phyloP scores from a whole-genome alignment of 2,329 filamentous ascomycete genomes.

The Ophiognomonia clavigignenti-juglandacearum region DNA sequence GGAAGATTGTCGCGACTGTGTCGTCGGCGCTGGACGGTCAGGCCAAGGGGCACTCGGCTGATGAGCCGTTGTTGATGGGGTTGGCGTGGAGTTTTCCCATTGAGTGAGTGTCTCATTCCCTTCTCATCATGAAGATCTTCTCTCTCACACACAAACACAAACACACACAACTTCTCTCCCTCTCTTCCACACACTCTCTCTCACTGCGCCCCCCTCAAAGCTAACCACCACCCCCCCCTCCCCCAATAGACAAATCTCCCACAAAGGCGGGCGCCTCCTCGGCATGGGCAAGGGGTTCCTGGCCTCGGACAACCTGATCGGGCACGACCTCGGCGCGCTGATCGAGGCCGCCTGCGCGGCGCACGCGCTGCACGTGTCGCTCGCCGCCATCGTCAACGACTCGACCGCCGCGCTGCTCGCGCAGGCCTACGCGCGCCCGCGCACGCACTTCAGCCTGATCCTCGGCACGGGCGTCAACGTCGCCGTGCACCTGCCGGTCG shows the following conservation, averaged over 20 bases:
- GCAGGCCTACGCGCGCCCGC: conserved; percentile 54
- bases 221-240: neutral
- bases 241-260: conserved; percentile 64
- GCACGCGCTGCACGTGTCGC: conserved; percentile 47
- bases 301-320: conserved; percentile 52
- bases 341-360: conserved; percentile 49
- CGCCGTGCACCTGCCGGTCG: conserved; percentile 58
- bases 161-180: too few species aligned
- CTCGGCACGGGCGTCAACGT: conserved; percentile 65
- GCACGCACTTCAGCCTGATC: conserved; percentile 60
- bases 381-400: conserved; percentile 62
- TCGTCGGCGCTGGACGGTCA: conserved; percentile 35
- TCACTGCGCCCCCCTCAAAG: too few species aligned
- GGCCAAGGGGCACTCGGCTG: conserved; percentile 29
- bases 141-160: too few species aligned
- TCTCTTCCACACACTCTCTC: too few species aligned
- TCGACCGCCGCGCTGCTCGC: conserved; percentile 63
- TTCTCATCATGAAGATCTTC: too few species aligned
- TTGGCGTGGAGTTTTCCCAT: conserved; percentile 68
- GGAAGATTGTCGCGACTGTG: conserved; percentile 53
- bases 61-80: conserved; percentile 50
- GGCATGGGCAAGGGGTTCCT: conserved; percentile 64
- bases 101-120: conserved; percentile 45
- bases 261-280: conserved; percentile 53
- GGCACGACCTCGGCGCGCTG: conserved; percentile 55